Evolutionary conservation across 2,329 filamentous ascomycete genomes (phyloP), one percentile per base, ranked within the genome.

Genomic region (Plenodomus lindquistii): DNA sequence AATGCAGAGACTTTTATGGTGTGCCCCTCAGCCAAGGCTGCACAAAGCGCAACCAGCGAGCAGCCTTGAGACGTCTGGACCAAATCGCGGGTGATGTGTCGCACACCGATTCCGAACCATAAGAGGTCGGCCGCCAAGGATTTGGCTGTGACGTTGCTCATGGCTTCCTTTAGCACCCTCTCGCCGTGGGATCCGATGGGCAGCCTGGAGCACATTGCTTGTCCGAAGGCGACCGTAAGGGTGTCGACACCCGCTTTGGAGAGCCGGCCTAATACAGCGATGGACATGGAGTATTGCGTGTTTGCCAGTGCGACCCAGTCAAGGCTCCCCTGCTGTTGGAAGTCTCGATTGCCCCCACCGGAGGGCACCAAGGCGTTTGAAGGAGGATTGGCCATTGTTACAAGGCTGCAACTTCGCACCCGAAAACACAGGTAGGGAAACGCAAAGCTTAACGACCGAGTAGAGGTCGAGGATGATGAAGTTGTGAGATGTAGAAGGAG

Each of bases 101-200:
- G 41, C 21, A 57, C 35, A 1, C 54, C 54, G 16, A 54, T 31
- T 15, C 54, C 51, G 20, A 57, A 52, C 45, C 47, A 57, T 3
- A 57, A 38, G 11, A 52, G 22, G 10, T 52, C 37, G 3, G 37
- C 47, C 34, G 40, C 49, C 22, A 37, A 22, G 5, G 47, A 48
- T 20, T 39, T 45, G 15, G 42, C 31, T 11, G 40, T 44, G 10
- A 57, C 24, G 11, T 22, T 44, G 9, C 18, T 21, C 47, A 57
- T 54, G 2, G 50, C 38, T 24, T 54, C 47, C 6, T 13, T 29
- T 16, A 57, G 40, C 11, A 46, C 42, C 17, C 46, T 51, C 22
- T 54, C 50, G 13, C 52, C 54, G 19, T 52, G 40, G 9, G 35
- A 9, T 4, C 52, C 52, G 16, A 57, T 39, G 4, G 51, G 44